These are phyloP conservation scores for Colletotrichum ledebouriae DNA, from an alignment of 2,329 filamentous ascomycete genomes.

Conservation along the genomic window DNA sequence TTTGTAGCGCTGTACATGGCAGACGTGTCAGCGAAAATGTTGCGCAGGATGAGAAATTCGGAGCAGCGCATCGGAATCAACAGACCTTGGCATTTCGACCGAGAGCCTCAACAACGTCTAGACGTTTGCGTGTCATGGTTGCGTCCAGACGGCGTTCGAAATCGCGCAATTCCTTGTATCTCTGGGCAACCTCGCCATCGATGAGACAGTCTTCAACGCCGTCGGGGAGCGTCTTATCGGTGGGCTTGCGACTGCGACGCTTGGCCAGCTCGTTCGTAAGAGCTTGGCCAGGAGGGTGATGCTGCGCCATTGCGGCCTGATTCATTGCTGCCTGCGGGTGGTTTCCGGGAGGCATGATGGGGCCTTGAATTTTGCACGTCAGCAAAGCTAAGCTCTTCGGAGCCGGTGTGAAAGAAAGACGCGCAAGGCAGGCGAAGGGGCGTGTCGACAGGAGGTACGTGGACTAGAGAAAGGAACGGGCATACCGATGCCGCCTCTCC, in stretches of 20 bases:
- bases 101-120: conserved; percentile 89
- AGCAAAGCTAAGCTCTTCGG: conserved; percentile 5
- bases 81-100: conserved; percentile 78
- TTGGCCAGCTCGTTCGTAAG: conserved; percentile 66
- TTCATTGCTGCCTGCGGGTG: conserved; percentile 66
- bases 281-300: conserved; percentile 63
- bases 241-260: conserved; percentile 88
- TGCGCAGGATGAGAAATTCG: background rate
- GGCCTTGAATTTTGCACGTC: conserved; percentile 54
- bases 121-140: conserved; percentile 91
- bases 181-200: conserved; percentile 76
- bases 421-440: conserved; percentile 7
- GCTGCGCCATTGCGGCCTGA: conserved; percentile 65
- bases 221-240: conserved; percentile 94
- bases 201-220: conserved; percentile 86
- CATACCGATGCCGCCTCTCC: conserved; percentile 68
- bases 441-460: background rate
- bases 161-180: conserved; percentile 88
- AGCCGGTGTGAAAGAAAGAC: background rate
- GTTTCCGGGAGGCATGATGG: conserved; percentile 68
- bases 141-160: conserved; percentile 91
- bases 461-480: conserved; percentile 40
- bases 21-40: conserved; percentile 9
- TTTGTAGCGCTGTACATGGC: conserved; percentile 72
- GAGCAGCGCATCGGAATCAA: conserved; percentile 17